Base-by-base conservation (phyloP, 306 rosid species). In the Biancaea sappan region DNA sequence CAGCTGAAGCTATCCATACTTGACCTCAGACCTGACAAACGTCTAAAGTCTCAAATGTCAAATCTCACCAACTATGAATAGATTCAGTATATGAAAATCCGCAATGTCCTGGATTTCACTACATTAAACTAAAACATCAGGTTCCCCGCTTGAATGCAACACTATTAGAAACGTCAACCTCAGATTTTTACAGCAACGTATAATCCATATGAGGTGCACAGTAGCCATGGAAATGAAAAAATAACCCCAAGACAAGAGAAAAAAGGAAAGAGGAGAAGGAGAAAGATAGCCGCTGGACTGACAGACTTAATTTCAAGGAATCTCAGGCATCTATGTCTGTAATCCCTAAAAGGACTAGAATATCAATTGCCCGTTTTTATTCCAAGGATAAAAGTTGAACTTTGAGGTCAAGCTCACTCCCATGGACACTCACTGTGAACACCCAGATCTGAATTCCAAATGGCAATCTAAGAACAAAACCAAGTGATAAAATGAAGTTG, bases 391-490 rank as follows among this genome's bases (percentile, higher is more conserved):
- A 68, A 44, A 70, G 28, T 8, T 14, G 66, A 67, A 61, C 35
- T 67, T 57, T 16, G 46, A 38, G 59, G 54, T 68, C 32, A 56
- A 58, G 59, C 72, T 62, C 71, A 66, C 66, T 60, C 46, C 21
- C 31, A 34, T 0, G 31, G 31, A 31, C 8, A 50, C 46, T 47
- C 46, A n/a, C 52, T 28, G 28, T 15, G 25, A 56, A 8, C 51
- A n/a, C 21, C 57, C 50, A 41, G 75, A 84, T 67, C 84, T 65
- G 51, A 29, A 26, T 48, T 18, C 21, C 56, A 26, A 62, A 82
- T 41, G 8, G 46, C 43, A 75, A 48, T 12, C 28, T 5, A 32
- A 25, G 32, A 69, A 37, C 16, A 8, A 14, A 26, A 7, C 32
- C 22, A 37, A 50, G 21, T 5, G 35, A 52, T 51, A 31, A 4